These are phyloP conservation scores for Fusarium devonianum DNA, from an alignment of 2,329 filamentous ascomycete genomes.

Conservation along the genomic window DNA sequence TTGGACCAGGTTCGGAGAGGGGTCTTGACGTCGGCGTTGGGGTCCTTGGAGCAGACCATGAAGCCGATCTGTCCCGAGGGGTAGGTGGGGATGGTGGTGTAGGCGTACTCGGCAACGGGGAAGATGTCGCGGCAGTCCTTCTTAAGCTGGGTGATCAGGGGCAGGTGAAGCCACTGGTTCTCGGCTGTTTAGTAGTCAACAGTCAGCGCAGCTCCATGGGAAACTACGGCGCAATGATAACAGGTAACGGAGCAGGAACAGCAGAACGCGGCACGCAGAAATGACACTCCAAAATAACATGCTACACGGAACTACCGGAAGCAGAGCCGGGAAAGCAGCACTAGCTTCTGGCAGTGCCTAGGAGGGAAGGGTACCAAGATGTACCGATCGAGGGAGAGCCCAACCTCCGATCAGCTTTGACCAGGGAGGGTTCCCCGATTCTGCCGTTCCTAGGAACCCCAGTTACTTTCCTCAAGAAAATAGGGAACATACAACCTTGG, in stretches of 20 bases:
- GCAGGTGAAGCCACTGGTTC: constrained; percentile 98
- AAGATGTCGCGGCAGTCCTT: constrained; percentile 97
- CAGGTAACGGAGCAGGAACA: constrained; percentile 32
- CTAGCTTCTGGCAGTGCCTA: constrained; percentile 49
- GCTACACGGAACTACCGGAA: constrained; percentile 50
- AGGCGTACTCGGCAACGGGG: constrained; percentile 96
- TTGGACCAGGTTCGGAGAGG: constrained; percentile 81
- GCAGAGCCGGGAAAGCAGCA: constrained; percentile 49
- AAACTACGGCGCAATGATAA: constrained; percentile 18
- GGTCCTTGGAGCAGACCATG: constrained; percentile 99
- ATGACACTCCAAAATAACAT: constrained; percentile 25
- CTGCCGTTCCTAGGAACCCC: constrained; percentile 48
- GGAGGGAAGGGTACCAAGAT: constrained; percentile 39
- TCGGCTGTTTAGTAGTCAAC: constrained; percentile 69
- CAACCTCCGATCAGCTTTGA: constrained; percentile 31
- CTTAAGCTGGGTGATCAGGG: constrained; percentile 93
- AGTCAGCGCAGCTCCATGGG: constrained; percentile 25
- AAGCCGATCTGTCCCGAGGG: constrained; percentile 99
- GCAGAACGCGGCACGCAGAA: constrained; percentile 29
- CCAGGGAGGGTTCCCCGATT: constrained; percentile 32
- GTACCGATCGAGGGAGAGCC: constrained; percentile 40
- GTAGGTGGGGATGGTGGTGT: constrained; percentile 99
- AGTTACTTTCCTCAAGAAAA: constrained; percentile 55
- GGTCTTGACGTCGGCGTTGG: constrained; percentile 80
- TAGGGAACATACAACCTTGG: constrained; percentile 98